Base-by-base conservation (phyloP, 352 stramenopile species). In the Peronospora tabacina region DNA sequence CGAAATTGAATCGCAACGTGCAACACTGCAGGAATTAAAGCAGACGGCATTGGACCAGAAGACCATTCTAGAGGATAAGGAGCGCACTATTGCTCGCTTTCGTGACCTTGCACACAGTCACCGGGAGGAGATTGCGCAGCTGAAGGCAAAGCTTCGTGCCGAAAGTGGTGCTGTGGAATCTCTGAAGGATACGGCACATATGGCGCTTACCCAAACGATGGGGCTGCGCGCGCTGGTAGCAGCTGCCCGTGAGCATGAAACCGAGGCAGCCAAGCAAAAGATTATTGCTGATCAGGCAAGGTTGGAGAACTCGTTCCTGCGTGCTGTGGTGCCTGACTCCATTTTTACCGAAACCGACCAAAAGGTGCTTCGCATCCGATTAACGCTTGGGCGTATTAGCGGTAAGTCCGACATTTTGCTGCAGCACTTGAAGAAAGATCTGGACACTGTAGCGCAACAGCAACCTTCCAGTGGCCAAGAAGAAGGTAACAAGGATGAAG, bases 41-140 rank as follows among this genome's bases (percentile, higher is more conserved):
- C 74, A 90, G 28, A 44, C 40, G 0, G 19, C 78, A 0, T 43
- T 64, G 3, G 64, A 82, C 41, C 72, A 84, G 20, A 75, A 82
- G 19, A 85, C 70, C 5, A 34, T 74, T 0, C 56, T 90, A 4
- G 73, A 93, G 35, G 82, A 93, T 49, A 80, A 80, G 32, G 82
- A 93, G 32, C 73, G 82, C 15, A 93, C 77, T 26, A 90, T 93
- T 44, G 70, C 68, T 0, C 74, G 78, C 7, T 93, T 93, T 63
- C 75, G 82, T 36, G 82, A 93, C 24, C 67, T 82, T 15, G 75
- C 73, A 0, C 72, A 81, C 12, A 64, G 63, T 26, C 79, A 77
- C 37, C 78, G 82, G 32, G 82, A 90, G 34, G 78, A 92, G 15
- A 85, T 92, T 51, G 64, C 70, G 5, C 69, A 80, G 44, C 34